These are phyloP conservation scores for Calophaca sinica DNA, from an alignment of 306 rosid genomes.

Conservation along the genomic window DNA sequence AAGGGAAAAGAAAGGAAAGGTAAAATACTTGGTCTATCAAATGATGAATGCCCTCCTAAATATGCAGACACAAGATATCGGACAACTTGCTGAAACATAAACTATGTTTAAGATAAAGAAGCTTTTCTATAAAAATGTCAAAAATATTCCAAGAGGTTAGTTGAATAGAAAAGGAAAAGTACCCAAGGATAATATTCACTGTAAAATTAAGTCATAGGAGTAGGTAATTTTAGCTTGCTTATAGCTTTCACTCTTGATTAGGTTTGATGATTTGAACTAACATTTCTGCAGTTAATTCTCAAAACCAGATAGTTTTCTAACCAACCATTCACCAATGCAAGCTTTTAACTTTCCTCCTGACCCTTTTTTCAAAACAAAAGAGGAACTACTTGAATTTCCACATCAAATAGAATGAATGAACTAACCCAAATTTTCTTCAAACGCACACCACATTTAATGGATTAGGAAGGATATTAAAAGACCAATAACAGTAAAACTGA, in stretches of 20 bases:
- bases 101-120: background rate
- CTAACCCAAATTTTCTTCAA: conserved; percentile 34
- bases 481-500: conserved; percentile 44
- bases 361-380: conserved; percentile 21
- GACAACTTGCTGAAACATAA: conserved; percentile 10
- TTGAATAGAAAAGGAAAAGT: conserved; percentile 4
- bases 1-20: conserved; percentile 9
- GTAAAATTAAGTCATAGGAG: conserved; percentile 41
- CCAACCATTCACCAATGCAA: conserved; percentile 45
- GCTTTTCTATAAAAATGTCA: background rate
- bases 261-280: conserved; percentile 30
- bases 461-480: conserved; percentile 41
- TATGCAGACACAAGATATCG: background rate
- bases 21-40: conserved; percentile 30
- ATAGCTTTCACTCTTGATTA: conserved; percentile 7
- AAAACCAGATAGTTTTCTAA: conserved; percentile 8
- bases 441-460: conserved; percentile 30
- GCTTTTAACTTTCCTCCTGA: conserved; percentile 16
- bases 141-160: background rate
- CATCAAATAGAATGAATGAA: conserved; percentile 40
- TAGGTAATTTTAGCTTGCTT: conserved; percentile 17
- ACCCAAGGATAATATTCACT: background rate
- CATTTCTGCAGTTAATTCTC: conserved; percentile 42
- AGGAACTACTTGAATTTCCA: conserved; percentile 41
- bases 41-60: background rate